Base-by-base conservation (phyloP, 257 asterid species). In the Solanum corneliomulleri region DNA sequence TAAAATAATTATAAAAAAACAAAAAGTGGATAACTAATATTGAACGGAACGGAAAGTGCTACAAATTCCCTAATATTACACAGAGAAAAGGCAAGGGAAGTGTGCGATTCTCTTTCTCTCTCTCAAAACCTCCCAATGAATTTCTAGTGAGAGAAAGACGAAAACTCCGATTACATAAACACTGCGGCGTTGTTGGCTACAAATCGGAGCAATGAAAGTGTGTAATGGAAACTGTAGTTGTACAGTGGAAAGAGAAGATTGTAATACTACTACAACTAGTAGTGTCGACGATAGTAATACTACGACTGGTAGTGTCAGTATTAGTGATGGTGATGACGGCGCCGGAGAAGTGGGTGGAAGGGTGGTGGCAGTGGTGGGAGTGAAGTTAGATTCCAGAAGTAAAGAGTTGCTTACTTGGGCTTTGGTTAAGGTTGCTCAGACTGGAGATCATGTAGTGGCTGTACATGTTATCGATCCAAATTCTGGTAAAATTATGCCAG, bases 331-430 rank as follows among this genome's bases (percentile, higher is more conserved):
- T 3, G 91, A 47, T 25, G 87, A 74, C 3, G 90, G 44, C 27
- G 93, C 27, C 62, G 91, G 45, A 15, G 89, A 85, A 74, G 35
- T 83, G 35, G 90, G 86, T 70, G 62, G 89, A 3, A 92, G 90
- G 66, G 92, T 92, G 68, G 93, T 92, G 89, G 96, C 95, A 90
- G 96, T 93, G 86, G 98, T 95, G 31, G 98, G 95, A 85, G 98
- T 95, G 90, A 93, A 91, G 91, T 88, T 93, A 78, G 98, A 96
- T 89, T 87, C 93, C 0, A 91, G 93, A 88, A 96, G 98, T 83
- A 95, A 88, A 70, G 98, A 96, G 94, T 84, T 95, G 91, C 92
- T 96, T 80, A 96, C 98, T 31, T 96, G 98, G 98, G 95, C 98
- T 69, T 88, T 95, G 83, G 96, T 96, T 75, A 96, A 96, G 91